Base-by-base conservation (phyloP, 176 grass and related monocot genomes). In the Carex kokanica region DNA sequence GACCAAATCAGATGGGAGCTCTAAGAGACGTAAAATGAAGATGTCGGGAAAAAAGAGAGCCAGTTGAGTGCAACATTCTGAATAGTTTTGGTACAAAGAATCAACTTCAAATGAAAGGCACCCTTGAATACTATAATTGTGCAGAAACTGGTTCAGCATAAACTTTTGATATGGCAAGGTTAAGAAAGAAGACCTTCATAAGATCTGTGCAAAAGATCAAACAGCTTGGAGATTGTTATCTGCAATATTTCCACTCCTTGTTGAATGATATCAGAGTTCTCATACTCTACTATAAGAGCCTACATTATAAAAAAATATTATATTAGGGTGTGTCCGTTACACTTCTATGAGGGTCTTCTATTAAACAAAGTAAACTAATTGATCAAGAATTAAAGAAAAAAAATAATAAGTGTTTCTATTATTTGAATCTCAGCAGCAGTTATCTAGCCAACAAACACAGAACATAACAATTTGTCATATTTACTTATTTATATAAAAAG, bases 251-350 rank as follows among this genome's bases (percentile, higher is more conserved):
- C 84, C n/a, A 80, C 82, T 86, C 84, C 91, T 85, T 95, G 92
- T 64, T 81, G 80, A 81, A 90, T 67, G 66, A 89, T 91, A 81
- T 92, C 85, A 13, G 74, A 71, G 0, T 88, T 86, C 79, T 87
- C 89, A 81, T 99, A 91, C 93, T 83, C 89, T 31, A 87, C 88
- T 87, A 86, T 70, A 59, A 99, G 78, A 86, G 47, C 91, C 93
- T 99, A 83, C 18, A 89, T 51, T 8, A 74, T 51, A 70, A 66
- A 90, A 82, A 82, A 13, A 64, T 41, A 32, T 78, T 55, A 56
- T 56, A 56, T 78, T 56, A 55, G 20, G 23, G 13, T 53, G 21
- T 51, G 20, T 27, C 2, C 21, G 17, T 74, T 29, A 74, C 43
- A 74, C 71, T 53, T 4, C 31, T 68, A 38, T 27, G 45, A 52